phyloP scores from a whole-genome alignment of 2,329 filamentous ascomycete species.

The Dactylellina cionopaga region DNA sequence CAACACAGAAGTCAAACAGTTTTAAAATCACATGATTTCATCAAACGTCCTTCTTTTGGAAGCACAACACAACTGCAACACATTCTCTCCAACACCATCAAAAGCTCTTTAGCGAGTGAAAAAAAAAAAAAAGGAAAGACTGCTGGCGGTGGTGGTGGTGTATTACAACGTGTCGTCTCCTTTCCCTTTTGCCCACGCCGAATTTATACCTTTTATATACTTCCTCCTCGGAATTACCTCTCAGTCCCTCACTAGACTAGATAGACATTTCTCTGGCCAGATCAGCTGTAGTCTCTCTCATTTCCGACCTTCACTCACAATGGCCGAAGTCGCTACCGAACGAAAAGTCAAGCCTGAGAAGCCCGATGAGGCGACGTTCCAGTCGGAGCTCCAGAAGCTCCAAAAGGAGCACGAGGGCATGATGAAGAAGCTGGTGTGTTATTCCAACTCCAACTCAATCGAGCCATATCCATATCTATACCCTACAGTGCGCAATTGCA shows the following conservation, averaged over 20 bases:
- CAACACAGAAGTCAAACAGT: slow-evolving; percentile 25
- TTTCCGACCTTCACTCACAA: slow-evolving; percentile 58
- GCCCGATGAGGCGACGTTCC: slow-evolving; percentile 87
- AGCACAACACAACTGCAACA: slow-evolving; percentile 23
- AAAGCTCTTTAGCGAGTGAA: slow-evolving; percentile 10
- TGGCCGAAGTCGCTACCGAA: slow-evolving; percentile 58
- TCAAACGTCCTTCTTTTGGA: not conserved
- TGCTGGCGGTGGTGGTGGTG: slow-evolving; percentile 13
- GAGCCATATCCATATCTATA: too few species aligned
- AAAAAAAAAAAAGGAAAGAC: slow-evolving; percentile 25
- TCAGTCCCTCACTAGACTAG: slow-evolving; percentile 1
- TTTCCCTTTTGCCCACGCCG: slow-evolving; percentile 12
- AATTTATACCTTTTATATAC: slow-evolving; percentile 9
- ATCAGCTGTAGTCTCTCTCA: too few species aligned
- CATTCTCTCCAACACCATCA: slow-evolving; percentile 9
- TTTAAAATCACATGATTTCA: not conserved
- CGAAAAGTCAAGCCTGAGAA: slow-evolving; percentile 75
- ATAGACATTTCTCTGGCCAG: too few species aligned
- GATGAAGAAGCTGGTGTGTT: slow-evolving; percentile 75
- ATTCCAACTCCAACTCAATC: too few species aligned
- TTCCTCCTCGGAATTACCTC: not conserved
- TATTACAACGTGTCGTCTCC: slow-evolving; percentile 53
- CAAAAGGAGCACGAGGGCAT: slow-evolving; percentile 86
- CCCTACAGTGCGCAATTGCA: too few species aligned
- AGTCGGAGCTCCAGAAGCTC: slow-evolving; percentile 78